Conservation (phyloP, 768 basidiomycete genomes). For the Clathrus columnatus region DNA sequence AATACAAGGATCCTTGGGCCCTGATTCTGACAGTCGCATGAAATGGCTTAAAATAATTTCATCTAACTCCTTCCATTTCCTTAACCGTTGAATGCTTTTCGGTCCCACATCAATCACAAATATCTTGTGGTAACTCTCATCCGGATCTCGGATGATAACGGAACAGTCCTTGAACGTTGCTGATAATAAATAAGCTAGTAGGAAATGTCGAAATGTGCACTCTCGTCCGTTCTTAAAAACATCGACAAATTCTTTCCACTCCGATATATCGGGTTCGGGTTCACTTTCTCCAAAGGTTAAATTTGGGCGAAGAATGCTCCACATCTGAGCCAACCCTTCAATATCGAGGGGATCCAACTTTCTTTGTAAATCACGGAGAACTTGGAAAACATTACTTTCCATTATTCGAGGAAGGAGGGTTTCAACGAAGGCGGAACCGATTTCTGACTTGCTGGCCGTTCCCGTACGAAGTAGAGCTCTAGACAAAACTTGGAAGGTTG, state of each 20-base stretch:
- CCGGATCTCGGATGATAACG: slow-evolving; percentile 37
- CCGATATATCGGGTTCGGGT: slow-evolving; percentile 48
- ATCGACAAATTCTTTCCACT: slow-evolving; percentile 59
- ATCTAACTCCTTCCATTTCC: slow-evolving; percentile 70
- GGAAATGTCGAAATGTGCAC: slow-evolving; percentile 46
- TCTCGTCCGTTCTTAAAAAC: slow-evolving; percentile 34
- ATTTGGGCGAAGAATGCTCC: slow-evolving; percentile 11
- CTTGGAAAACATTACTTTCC: slow-evolving; percentile 42
- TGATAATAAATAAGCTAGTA: slow-evolving; percentile 74
- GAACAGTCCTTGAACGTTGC: slow-evolving; percentile 98
- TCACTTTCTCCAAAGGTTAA: slow-evolving; percentile 14
- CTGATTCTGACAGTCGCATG: background rate
- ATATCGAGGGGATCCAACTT: slow-evolving; percentile 78
- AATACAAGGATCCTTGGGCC: background rate
- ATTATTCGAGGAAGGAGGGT: slow-evolving; percentile 42
- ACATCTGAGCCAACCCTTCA: slow-evolving; percentile 52
- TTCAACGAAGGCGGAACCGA: slow-evolving; percentile 37
- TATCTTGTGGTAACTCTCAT: slow-evolving; percentile 27
- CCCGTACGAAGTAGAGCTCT: background rate
- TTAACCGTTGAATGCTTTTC: slow-evolving; percentile 58
- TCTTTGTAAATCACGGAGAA: slow-evolving; percentile 56
- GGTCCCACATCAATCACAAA: slow-evolving; percentile 82
- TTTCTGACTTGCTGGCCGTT: background rate
- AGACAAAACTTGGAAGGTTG: background rate
- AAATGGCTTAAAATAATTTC: slow-evolving; percentile 41